Evolutionary conservation across 495 filamentous ascomycete genomes (phyloP), one percentile per base, ranked within the genome.

Genomic region (Aspergillus affinis): DNA sequence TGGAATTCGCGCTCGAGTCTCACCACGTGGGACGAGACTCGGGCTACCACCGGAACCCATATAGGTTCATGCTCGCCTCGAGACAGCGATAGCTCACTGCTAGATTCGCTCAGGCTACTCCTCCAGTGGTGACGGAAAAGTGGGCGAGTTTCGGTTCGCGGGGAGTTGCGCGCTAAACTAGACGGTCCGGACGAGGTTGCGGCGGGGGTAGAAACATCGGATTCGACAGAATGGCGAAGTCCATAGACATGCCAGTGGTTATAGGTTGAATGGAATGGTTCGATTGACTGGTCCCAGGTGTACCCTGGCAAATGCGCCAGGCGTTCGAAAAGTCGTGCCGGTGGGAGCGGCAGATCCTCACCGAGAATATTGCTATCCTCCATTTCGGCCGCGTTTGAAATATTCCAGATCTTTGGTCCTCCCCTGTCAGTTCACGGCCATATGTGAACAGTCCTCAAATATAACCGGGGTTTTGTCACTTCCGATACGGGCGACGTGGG

Each of bases 1-100:
- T 94, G 89, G 68, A 87, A 95, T 67, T 91, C 87, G 53, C 92
- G 83, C 74, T 97, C 92, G 51, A 96, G 81, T 19, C 91, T 83
- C 48, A 96, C 79, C 13, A 84, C 78, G 72, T 96, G 90, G 55
- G 82, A 86, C 0, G 92, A 96, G 29, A 96, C 80, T 10, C 90
- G 82, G 48, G 90, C 92, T 27, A 95, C 75, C 15, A 97, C 86
- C 4, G 75, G 74, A 10, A 72, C 72, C 71, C 72, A 82, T 52
- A 74, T 61, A 36, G 66, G 65, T 48, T 82, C 81, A 21, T 74
- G 73, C 7, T 80, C 78, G 18, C 63, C 65, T 51, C 71, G 72
- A 4, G 66, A 70, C 1, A 78, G 59, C 2, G 72, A 76, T 0
- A 76, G 45, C 21, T 85, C 82, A 60, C 81, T 83, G 56, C 77